Conservation (phyloP, 2,329 filamentous ascomycete species). For the Pestalotiopsis sp. region DNA sequence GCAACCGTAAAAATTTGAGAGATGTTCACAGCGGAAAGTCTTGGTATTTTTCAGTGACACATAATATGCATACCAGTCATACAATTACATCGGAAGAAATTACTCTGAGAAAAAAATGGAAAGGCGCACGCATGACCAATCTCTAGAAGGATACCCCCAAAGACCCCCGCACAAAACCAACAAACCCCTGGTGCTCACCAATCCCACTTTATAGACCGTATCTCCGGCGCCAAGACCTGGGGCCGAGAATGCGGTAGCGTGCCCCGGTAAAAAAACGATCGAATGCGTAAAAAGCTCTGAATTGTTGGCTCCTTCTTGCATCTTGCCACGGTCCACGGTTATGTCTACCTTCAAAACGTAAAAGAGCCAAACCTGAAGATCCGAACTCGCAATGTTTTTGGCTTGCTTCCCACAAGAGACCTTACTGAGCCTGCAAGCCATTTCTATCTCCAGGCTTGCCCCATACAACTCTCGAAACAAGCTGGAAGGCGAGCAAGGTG, state of each 20-base stretch:
- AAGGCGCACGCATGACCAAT: neutral
- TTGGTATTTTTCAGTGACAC: neutral
- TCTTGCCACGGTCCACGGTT: neutral
- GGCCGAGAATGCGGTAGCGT: neutral
- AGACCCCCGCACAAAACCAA: neutral
- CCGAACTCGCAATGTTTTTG: neutral
- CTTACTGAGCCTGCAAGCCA: too few species aligned
- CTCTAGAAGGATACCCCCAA: neutral
- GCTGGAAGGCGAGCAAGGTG: too few species aligned
- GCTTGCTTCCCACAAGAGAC: too few species aligned
- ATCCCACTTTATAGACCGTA: neutral
- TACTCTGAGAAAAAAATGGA: neutral
- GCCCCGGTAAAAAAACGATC: neutral
- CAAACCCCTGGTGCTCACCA: neutral
- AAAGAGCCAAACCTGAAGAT: neutral
- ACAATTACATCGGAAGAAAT: neutral
- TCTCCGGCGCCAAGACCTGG: constrained; percentile 6
- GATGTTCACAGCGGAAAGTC: neutral
- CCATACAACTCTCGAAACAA: too few species aligned
- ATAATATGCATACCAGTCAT: neutral
- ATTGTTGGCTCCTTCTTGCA: neutral
- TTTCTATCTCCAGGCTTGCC: too few species aligned
- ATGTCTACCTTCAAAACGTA: neutral
- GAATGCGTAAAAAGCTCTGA: neutral
- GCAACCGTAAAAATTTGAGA: neutral